Base-by-base conservation (phyloP, 345 rosid species). In the Rhizophora apiculata region DNA sequence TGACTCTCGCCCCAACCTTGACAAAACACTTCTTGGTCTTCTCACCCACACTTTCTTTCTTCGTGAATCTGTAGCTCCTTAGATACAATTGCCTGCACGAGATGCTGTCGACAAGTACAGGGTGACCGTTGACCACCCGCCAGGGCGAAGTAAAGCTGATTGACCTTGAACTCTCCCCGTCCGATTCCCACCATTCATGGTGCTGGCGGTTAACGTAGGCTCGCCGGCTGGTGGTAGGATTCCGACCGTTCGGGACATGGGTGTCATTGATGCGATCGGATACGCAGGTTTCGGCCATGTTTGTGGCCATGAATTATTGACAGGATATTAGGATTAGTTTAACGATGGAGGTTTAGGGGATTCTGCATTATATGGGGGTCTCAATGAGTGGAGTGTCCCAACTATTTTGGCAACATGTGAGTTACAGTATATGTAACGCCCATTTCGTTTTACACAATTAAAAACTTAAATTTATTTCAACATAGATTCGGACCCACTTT, bases 81-180 rank as follows among this genome's bases (percentile, higher is more conserved):
- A 83, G 67, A 63, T 85, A 83, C 52, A 82, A 64, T 65, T 85
- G 85, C 74, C 89, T 73, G 77, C 84, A 83, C 7, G 83, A 85
- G 43, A 80, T 31, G 46, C 79, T 68, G 51, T 85, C 83, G 8
- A 80, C 85, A 43, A 78, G 76, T 24, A 70, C 66, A 1, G 78
- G 65, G 18, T 74, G 60, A 3, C 52, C 24, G 48, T 8, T 13
- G 57, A 21, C 57, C 43, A 10, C 53, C 16, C 16, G 26, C 57
- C 62, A 5, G 39, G 18, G 48, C 4, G 16, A 13, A 43, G 1
- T 43, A 11, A 43, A 54, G 60, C 66, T 70, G 51, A 70, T 54
- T 8, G 82, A 72, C 67, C 74, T 54, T 9, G 73, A 69, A 8
- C 68, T 76, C 72, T 80, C 82, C 0, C 66, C 68, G 2, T 67